Evolutionary conservation across 2,329 filamentous ascomycete species (phyloP).

Genomic region (Arachnopeziza araneosa): DNA sequence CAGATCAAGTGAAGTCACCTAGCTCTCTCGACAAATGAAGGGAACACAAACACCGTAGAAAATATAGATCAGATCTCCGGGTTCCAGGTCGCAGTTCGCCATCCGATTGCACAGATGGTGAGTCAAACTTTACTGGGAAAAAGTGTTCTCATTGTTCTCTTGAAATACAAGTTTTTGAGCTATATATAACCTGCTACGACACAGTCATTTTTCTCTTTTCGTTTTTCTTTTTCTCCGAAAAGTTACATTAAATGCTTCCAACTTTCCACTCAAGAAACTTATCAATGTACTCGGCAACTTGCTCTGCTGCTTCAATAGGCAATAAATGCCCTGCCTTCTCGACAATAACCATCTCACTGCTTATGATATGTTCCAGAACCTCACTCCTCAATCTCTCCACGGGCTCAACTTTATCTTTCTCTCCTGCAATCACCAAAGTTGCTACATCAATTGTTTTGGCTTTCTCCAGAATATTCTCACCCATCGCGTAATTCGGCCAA

Average conservation of each 20-base stretch:
- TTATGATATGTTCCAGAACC: constrained; percentile 17
- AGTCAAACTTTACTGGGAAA: too few relatives aligned
- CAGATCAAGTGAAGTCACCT: too few relatives aligned
- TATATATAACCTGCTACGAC: too few relatives aligned
- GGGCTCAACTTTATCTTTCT: constrained; percentile 31
- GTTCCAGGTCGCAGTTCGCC: too few relatives aligned
- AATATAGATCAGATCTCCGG: too few relatives aligned
- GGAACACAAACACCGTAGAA: too few relatives aligned
- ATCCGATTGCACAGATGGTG: too few relatives aligned
- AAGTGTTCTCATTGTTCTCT: too few relatives aligned
- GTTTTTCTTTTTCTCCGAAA: too few relatives aligned
- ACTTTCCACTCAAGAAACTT: constrained; percentile 2
- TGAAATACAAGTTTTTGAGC: too few relatives aligned
- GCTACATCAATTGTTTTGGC: constrained; percentile 19
- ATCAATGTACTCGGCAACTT: constrained; percentile 5
- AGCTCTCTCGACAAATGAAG: too few relatives aligned
- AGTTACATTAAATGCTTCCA: background rate
- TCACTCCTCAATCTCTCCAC: constrained; percentile 27
- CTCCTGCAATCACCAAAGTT: constrained; percentile 28
- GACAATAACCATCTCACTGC: constrained; percentile 13
- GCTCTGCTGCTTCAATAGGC: constrained; percentile 12
- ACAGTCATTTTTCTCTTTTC: too few relatives aligned
- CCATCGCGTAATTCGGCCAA: constrained; percentile 33
- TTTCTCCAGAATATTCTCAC: constrained; percentile 28
- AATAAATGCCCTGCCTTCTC: constrained; percentile 14